These are phyloP conservation scores for Fraxinus pennsylvanica DNA, from an alignment of 257 asterid genomes.

Conservation along the genomic window DNA sequence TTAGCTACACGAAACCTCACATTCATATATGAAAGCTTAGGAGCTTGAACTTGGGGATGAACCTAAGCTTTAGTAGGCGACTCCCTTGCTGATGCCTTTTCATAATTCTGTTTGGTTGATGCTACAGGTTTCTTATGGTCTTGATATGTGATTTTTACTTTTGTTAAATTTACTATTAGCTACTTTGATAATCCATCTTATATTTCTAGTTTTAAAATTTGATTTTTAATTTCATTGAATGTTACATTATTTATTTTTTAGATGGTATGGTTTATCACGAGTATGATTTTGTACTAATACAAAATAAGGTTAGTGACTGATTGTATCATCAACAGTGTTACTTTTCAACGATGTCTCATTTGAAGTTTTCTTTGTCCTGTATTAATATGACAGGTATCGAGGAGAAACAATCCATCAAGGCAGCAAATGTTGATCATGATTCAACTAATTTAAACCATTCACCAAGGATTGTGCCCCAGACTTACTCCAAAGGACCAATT, in stretches of 20 bases:
- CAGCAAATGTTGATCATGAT: slow-evolving; percentile 44
- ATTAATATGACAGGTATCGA: slow-evolving; percentile 56
- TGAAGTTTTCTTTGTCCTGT: background rate
- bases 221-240: background rate
- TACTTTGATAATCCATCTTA: background rate
- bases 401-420: slow-evolving; percentile 63
- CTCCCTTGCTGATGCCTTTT: too few relatives aligned
- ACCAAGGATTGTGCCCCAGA: slow-evolving; percentile 48
- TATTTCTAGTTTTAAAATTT: background rate
- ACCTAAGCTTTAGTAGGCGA: too few relatives aligned
- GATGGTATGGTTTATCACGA: background rate
- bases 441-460: slow-evolving; percentile 51
- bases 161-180: background rate
- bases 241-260: background rate
- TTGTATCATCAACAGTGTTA: background rate
- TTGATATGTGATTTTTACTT: background rate
- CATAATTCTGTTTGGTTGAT: too few relatives aligned
- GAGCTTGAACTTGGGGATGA: too few relatives aligned
- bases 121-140: too few relatives aligned
- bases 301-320: background rate
- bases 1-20: too few relatives aligned
- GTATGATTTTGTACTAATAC: background rate
- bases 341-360: background rate
- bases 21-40: too few relatives aligned
- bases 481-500: slow-evolving; percentile 44